Percentiles rank a stretch among this genome's conserved stretches.
Conservation (phyloP, 805 yeast genomes). For the Lipomyces spencermartinsiae region DNA sequence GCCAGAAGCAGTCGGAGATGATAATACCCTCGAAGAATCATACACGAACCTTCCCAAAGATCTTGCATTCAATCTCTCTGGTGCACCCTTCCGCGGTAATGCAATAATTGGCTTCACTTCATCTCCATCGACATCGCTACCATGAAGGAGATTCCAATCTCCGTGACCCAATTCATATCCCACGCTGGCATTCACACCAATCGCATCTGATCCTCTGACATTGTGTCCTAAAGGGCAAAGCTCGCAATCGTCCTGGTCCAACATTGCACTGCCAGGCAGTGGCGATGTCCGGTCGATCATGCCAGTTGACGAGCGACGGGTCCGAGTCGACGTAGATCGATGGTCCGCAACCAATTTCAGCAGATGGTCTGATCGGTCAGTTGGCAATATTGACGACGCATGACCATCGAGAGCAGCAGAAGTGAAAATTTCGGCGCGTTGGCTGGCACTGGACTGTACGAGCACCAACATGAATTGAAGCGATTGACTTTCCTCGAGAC, state of each 20-base stretch:
- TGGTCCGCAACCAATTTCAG: neutral
- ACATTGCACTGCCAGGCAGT: neutral
- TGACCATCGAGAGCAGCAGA: conserved; percentile 8
- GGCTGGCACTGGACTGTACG: neutral
- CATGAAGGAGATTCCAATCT: neutral
- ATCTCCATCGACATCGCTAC: neutral
- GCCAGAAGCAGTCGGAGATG: neutral
- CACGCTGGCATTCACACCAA: neutral
- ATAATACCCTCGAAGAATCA: neutral
- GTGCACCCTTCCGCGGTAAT: neutral
- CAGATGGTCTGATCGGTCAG: neutral
- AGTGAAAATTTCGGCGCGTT: conserved; percentile 8
- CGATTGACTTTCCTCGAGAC: neutral
- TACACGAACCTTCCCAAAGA: neutral
- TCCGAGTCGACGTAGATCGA: neutral
- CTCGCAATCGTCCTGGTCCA: neutral
- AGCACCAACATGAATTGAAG: conserved; percentile 6
- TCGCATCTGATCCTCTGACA: neutral
- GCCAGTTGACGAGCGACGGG: neutral
- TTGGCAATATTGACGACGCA: neutral
- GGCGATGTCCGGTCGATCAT: neutral
- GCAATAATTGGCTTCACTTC: neutral
- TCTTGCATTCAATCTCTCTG: neutral
- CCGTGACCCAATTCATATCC: neutral
- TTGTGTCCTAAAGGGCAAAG: neutral